Base-by-base conservation (phyloP, 345 rosid species). In the Trapa incisa region DNA sequence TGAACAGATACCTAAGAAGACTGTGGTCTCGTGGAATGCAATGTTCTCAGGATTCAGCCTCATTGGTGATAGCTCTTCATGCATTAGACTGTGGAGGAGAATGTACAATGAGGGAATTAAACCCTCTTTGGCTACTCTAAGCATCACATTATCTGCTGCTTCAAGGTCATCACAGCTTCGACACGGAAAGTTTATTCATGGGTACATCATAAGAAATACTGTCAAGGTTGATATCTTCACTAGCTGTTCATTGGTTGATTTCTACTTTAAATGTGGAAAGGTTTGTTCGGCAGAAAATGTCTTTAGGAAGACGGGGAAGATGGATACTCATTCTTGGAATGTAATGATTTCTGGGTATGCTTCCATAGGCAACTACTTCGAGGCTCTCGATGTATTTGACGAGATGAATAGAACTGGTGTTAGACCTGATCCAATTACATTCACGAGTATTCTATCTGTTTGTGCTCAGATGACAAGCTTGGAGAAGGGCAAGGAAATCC, bases 261-360 rank as follows among this genome's bases (percentile, higher is more conserved):
- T 88, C 47, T 90, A 88, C 75, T 83, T 86, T 76, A 85, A 83
- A 71, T 83, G 95, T 65, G 84, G 80, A 77, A 72, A 66, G 70
- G 82, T 76, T 48, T 48, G 68, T 33, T 70, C 74, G 47, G 97
- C 90, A 69, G 85, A 81, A 81, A 75, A 67, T 53, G 37, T 86
- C 52, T 87, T 86, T 65, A 54, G 73, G 52, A 75, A 64, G 74
- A 65, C 74, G 52, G 71, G 73, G 37, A 80, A 66, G 66, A 62
- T 47, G 29, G 66, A 75, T 47, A 72, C 67, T 41, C 77, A 76
- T 65, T 70, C 74, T 10, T 82, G 90, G 94, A 89, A 87, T 41
- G 83, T 80, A 64, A 86, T 88, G 92, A 82, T 90, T 65, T 85
- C 86, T 3, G 90, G 90, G 33, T 83, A 78, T 70, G 80, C 80